A percentile compares a stretch with the other conserved stretches of the same genome.
These are phyloP conservation scores for Cenococcum geophilum DNA, from an alignment of 495 filamentous ascomycete species.

Conservation along the genomic window DNA sequence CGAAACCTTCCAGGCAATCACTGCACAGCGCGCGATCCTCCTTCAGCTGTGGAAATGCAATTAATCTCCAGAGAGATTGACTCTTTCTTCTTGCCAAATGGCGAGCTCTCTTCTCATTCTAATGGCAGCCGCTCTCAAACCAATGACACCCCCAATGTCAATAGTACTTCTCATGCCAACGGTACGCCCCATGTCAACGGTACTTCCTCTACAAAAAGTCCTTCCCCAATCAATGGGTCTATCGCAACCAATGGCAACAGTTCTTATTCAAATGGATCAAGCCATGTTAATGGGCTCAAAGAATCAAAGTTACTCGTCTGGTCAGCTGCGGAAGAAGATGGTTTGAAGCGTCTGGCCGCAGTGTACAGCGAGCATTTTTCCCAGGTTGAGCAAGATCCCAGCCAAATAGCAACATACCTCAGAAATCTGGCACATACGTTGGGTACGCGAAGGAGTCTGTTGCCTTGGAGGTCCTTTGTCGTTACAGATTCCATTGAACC, in stretches of 20 bases:
- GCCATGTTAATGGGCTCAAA: too few species aligned
- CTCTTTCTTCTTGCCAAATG: not conserved
- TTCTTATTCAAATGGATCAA: too few species aligned
- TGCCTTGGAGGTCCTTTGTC: slow-evolving; percentile 34
- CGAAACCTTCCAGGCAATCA: slow-evolving; percentile 1
- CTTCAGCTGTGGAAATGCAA: not conserved
- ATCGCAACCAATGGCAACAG: too few species aligned
- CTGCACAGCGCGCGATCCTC: not conserved
- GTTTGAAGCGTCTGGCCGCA: slow-evolving; percentile 10
- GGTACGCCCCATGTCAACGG: too few species aligned
- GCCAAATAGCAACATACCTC: too few species aligned
- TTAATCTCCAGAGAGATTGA: not conserved
- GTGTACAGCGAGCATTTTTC: not conserved
- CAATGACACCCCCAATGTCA: too few species aligned
- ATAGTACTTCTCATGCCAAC: too few species aligned
- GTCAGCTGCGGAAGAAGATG: slow-evolving; percentile 31
- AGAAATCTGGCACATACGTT: slow-evolving; percentile 40
- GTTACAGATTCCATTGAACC: slow-evolving; percentile 19
- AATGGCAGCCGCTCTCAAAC: not conserved
- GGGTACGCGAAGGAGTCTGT: slow-evolving; percentile 26
- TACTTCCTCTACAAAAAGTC: too few species aligned
- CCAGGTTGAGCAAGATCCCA: too few species aligned
- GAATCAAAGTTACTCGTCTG: too few species aligned
- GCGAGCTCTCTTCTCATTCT: too few species aligned
- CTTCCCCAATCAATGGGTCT: too few species aligned